These are phyloP conservation scores for Chrysochromulina parva DNA, from an alignment of 78 protist genomes.

Conservation along the genomic window DNA sequence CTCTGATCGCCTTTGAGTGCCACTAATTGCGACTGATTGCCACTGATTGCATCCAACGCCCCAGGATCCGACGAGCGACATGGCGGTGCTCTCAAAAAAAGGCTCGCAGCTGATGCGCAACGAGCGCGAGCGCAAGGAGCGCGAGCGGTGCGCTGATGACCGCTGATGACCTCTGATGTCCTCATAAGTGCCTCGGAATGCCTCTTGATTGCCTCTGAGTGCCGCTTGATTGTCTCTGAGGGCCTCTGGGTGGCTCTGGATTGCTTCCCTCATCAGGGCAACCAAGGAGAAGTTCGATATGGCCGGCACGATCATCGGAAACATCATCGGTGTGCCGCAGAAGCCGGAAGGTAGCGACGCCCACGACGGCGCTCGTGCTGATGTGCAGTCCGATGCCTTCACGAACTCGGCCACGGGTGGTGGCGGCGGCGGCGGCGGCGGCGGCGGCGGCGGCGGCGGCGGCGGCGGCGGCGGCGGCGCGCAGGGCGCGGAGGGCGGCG, in stretches of 20 bases:
- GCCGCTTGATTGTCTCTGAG: constrained; percentile 4
- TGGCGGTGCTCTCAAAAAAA: constrained; percentile 66
- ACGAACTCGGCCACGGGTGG: not conserved
- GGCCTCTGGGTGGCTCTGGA: not conserved
- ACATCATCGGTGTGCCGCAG: not conserved
- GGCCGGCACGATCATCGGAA: not conserved
- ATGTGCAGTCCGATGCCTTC: not conserved
- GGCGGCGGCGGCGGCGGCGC: not conserved
- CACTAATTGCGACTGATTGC: too few species aligned
- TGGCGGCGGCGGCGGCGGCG: not conserved
- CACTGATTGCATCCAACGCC: too few species aligned
- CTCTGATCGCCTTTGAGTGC: too few species aligned
- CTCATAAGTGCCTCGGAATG: too few species aligned
- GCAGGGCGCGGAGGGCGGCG: constrained; percentile 22
- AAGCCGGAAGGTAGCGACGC: too few species aligned
- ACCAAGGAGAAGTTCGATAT: not conserved
- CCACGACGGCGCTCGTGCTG: not conserved
- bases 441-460: not conserved
- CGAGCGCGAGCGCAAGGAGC: constrained; percentile 29
- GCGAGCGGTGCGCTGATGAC: not conserved
- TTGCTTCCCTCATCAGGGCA: not conserved
- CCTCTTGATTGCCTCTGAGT: not conserved
- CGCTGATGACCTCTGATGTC: too few species aligned
- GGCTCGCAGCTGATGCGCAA: constrained; percentile 12
- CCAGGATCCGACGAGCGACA: constrained; percentile 87